Percentiles rank a stretch among this genome's conserved stretches.
Evolutionary conservation across 176 grass and related monocot genomes (phyloP).

Genomic region (Bromus sterilis): DNA sequence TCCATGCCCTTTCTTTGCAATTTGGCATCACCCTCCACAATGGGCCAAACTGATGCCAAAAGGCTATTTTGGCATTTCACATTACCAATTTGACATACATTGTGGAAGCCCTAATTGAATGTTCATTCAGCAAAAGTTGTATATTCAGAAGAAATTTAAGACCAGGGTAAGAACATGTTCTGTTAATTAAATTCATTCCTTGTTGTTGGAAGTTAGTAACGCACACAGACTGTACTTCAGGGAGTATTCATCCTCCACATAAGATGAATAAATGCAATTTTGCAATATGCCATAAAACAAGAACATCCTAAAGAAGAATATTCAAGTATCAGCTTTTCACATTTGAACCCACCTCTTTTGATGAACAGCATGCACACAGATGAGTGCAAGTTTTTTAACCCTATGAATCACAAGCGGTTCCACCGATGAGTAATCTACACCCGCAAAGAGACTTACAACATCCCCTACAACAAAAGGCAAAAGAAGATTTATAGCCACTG

Average conservation of each 20-base stretch:
- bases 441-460: conserved; percentile 71
- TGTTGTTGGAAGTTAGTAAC: background rate
- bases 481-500: background rate
- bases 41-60: no score
- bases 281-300: background rate
- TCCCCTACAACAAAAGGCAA: conserved; percentile 47
- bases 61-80: no score
- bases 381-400: conserved; percentile 71
- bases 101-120: background rate
- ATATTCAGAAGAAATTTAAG: background rate
- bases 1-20: no score
- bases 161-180: background rate
- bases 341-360: conserved; percentile 54
- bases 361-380: conserved; percentile 68
- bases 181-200: background rate
- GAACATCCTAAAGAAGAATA: background rate
- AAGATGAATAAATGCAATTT: background rate
- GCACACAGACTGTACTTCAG: background rate
- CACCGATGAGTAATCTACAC: conserved; percentile 37
- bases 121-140: background rate
- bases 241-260: background rate
- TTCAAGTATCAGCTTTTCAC: background rate
- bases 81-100: no score
- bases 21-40: no score
- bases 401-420: conserved; percentile 49